Evolutionary conservation across 768 basidiomycete species (phyloP), one percentile per base, ranked within the genome.

Genomic region (Suillus occidentalis): DNA sequence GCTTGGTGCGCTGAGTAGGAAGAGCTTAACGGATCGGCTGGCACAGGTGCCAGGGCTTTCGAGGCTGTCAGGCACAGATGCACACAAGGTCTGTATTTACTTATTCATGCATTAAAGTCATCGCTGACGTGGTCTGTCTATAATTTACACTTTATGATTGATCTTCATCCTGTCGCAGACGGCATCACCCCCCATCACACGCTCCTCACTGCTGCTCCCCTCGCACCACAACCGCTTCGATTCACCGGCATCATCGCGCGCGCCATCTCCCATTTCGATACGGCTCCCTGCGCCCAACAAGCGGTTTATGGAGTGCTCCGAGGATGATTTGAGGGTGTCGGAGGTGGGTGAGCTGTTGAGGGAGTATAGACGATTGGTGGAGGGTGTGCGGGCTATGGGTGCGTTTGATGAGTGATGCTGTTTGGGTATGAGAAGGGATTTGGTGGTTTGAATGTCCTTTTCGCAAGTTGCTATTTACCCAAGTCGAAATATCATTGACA

Each of bases 291-390:
- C 87, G 13, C 93, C 90, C 0, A 87, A 85, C 52, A 78, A 82
- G 55, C 84, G 89, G 13, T 95, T 95, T 73, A 66, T 94, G 63
- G 85, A 90, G 58, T 89, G 89, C 67, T 79, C 84, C 0, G 84
- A 87, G 56, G 91, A 89, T 61, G 97, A 99, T 66, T 75, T 99
- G 62, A 84, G 83, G 61, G 77, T 98, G 31, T 86, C 89, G 0
- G 97, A 99, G 69, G 87, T 98, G 1, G 86, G 82, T 1, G 87
- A 90, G 68, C 80, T 99, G 50, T 78, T 99, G 72, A 78, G 80
- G 39, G 96, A 97, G 68, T 98, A 97, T 75, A 85, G 85, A 67
- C 80, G 90, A 52, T 73, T 97, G 60, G 95, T 88, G 10, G 90
- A 92, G 50, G 87, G 83, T 20, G 78, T 95, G 40, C 78, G 84